Evolutionary conservation across 2,329 filamentous ascomycete genomes (phyloP).

Genomic region (Ophidiomyces ophidiicola): DNA sequence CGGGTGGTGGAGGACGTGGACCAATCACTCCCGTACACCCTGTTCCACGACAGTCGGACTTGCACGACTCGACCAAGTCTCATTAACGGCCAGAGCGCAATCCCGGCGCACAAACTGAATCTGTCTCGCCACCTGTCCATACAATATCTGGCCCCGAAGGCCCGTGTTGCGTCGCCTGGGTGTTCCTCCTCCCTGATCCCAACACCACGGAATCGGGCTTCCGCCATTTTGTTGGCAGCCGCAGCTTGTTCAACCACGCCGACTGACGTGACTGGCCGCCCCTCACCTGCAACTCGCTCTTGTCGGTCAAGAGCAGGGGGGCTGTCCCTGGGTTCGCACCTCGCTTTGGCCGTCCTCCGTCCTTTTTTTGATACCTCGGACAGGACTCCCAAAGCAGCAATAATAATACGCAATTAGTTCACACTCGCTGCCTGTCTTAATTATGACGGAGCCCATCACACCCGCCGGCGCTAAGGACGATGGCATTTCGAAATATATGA

Average conservation of each 20-base stretch:
- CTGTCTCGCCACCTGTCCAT: background rate
- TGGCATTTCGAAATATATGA: conserved; percentile 30
- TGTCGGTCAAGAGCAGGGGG: conserved; percentile 7
- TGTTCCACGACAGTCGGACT: conserved; percentile 3
- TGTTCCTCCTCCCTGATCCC: conserved; percentile 8
- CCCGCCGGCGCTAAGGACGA: conserved; percentile 18
- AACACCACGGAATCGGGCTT: conserved; percentile 15
- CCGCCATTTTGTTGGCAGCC: conserved; percentile 4
- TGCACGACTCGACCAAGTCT: conserved; percentile 7
- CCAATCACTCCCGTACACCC: conserved; percentile 7
- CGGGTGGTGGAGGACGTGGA: conserved; percentile 8
- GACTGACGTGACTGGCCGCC: conserved; percentile 11
- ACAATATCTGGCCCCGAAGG: background rate
- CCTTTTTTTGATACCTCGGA: conserved; percentile 1
- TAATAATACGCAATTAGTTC: background rate
- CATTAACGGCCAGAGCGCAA: background rate
- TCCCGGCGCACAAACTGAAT: background rate
- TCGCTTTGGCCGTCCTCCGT: conserved; percentile 8
- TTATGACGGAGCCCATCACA: conserved; percentile 11
- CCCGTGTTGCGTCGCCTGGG: background rate
- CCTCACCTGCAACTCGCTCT: conserved; percentile 5
- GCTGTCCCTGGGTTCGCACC: conserved; percentile 1
- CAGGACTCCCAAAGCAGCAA: conserved; percentile 3
- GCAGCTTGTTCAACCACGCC: conserved; percentile 10
- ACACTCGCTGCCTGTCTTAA: conserved; percentile 15